These are phyloP conservation scores for Aureobasidium pullulans DNA, from an alignment of 2,329 filamentous ascomycete species.

Conservation along the genomic window DNA sequence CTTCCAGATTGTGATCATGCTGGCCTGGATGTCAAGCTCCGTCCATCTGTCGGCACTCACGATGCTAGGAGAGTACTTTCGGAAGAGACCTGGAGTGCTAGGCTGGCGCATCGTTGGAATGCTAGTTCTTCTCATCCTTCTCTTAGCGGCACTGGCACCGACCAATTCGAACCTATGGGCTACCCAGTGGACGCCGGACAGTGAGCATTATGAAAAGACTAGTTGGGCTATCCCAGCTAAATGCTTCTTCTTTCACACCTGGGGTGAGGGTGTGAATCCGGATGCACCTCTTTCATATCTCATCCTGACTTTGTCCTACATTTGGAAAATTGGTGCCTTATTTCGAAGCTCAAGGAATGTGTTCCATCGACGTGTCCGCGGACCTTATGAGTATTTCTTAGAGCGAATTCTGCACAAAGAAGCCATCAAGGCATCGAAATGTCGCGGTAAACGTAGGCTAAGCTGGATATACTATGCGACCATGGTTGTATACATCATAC, in stretches of 20 bases:
- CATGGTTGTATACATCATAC: constrained; percentile 12
- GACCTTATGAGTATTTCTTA: constrained; percentile 15
- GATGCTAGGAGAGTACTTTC: constrained; percentile 18
- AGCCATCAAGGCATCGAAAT: not conserved
- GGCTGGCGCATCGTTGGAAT: constrained; percentile 21
- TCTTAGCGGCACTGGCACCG: constrained; percentile 20
- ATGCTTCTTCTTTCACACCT: constrained; percentile 11
- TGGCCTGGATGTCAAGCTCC: constrained; percentile 26
- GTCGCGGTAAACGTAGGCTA: not conserved
- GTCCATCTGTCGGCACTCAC: constrained; percentile 22
- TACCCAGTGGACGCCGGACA: not conserved
- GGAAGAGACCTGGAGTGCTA: constrained; percentile 11
- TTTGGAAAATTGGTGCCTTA: constrained; percentile 23
- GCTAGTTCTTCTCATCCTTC: constrained; percentile 19
- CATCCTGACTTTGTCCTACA: constrained; percentile 21
- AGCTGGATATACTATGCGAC: constrained; percentile 4
- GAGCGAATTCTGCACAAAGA: constrained; percentile 15
- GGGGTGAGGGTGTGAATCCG: constrained; percentile 18
- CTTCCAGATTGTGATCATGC: constrained; percentile 23
- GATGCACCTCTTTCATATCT: constrained; percentile 19
- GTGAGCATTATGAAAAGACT: not conserved
- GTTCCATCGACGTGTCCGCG: constrained; percentile 16
- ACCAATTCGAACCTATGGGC: constrained; percentile 19
- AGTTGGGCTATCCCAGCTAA: constrained; percentile 13
- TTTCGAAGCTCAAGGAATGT: constrained; percentile 15